These are phyloP conservation scores for Globisporangium irregulare DNA, from an alignment of 352 stramenopile genomes.

Conservation along the genomic window DNA sequence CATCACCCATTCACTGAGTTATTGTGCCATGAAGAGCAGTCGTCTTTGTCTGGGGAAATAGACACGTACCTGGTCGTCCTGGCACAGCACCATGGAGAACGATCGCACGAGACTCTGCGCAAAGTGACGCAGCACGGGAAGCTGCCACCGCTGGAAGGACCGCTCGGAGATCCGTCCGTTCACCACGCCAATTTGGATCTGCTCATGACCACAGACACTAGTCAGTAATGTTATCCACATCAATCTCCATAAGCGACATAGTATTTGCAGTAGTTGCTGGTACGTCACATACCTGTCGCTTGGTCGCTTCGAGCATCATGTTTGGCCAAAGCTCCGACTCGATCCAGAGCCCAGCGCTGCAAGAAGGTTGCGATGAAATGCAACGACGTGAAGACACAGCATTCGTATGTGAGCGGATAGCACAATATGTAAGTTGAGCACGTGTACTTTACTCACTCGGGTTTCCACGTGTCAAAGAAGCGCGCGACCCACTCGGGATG, in stretches of 20 bases:
- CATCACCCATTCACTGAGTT: not conserved
- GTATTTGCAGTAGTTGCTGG: not conserved
- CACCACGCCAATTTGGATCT: conserved; percentile 57
- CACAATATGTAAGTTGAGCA: too few species aligned
- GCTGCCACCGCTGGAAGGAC: conserved; percentile 49
- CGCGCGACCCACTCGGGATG: conserved; percentile 39
- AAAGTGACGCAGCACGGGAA: conserved; percentile 31
- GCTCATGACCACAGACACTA: not conserved
- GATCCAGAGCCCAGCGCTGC: conserved; percentile 66
- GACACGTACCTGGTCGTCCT: conserved; percentile 41
- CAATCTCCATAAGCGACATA: too few species aligned
- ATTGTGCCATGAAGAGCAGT: not conserved
- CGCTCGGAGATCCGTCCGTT: conserved; percentile 61
- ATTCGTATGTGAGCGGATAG: too few species aligned
- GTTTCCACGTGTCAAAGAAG: conserved; percentile 65
- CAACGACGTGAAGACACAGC: too few species aligned
- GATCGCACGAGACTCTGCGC: conserved; percentile 24
- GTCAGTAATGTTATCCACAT: too few species aligned
- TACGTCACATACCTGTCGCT: conserved; percentile 23
- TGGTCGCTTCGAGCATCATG: conserved; percentile 49
- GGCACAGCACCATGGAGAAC: conserved; percentile 64
- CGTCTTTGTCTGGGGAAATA: too few species aligned
- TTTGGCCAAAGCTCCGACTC: conserved; percentile 84
- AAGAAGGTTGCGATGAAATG: too few species aligned
- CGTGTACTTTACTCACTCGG: conserved; percentile 32